Evolutionary conservation across 176 grass and related monocot species (phyloP), one percentile per base, ranked within the genome.

Genomic region (Phoenix roebelenii): DNA sequence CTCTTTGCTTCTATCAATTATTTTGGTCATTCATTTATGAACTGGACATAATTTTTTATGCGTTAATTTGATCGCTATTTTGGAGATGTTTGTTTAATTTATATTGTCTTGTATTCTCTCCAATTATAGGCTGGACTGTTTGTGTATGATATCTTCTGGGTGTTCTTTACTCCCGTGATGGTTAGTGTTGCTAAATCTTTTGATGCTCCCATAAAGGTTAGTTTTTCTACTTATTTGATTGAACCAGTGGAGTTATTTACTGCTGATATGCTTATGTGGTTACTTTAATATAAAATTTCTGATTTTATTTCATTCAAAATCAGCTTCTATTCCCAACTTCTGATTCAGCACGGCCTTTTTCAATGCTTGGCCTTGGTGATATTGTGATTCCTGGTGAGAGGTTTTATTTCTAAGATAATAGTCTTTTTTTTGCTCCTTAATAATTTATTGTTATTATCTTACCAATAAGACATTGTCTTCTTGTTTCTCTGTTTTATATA

Each of bases 111-210:
- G 7, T 12, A 10, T 39, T 12, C 35, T 39, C 6, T 12, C 7
- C 2, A 65, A 59, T 67, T 58, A 50, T 72, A 91, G 87, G 81
- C 61, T 78, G 81, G 87, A 67, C 66, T 90, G 53, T 96, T 96
- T 75, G 71, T 95, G 62, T 96, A 96, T 75, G 91, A 96, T 60
- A 85, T 96, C 54, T 96, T 96, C 74, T 96, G 91, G 91, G 91
- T 96, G 7, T 96, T 96, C 63, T 96, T 96, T 73, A 96, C 91
- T 50, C 86, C 91, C 7, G 91, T 96, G 54, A 96, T 96, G 86
- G 83, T 87, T 75, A 96, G 86, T 74, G 91, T 90, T 76, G 91
- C 91, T 66, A 96, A 90, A 87, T 96, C 91, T 48, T 96, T 96
- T 84, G 86, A 96, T 82, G 91, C 91, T 68, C 91, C 91, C 0